Percentiles rank a stretch among this genome's conserved stretches.
These are phyloP conservation scores for Ophiostoma ulmi DNA, from an alignment of 2,329 filamentous ascomycete species.

Conservation along the genomic window DNA sequence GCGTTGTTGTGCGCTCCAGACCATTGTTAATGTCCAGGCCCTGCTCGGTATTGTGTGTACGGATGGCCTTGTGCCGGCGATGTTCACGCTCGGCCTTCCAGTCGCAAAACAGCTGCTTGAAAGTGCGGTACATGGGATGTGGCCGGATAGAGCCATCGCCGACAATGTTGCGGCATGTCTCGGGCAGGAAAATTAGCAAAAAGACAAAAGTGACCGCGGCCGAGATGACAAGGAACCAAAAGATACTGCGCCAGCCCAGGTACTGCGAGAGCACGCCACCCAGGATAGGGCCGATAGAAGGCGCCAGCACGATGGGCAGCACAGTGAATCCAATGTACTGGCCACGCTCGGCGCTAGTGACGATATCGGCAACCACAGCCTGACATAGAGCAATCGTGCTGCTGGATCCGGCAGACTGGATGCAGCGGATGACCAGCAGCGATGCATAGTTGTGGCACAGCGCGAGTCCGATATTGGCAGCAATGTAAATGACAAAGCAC, in stretches of 20 bases:
- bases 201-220: constrained; percentile 39
- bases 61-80: constrained; percentile 15
- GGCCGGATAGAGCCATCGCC: constrained; percentile 46
- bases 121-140: constrained; percentile 25
- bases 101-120: constrained; percentile 23
- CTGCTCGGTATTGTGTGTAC: not conserved
- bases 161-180: constrained; percentile 47
- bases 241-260: constrained; percentile 56
- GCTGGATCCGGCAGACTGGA: constrained; percentile 55
- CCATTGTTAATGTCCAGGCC: not conserved
- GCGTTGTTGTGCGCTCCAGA: not conserved
- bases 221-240: constrained; percentile 56
- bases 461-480: constrained; percentile 49
- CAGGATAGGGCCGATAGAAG: constrained; percentile 50
- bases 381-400: constrained; percentile 53
- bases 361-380: constrained; percentile 59
- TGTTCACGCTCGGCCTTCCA: constrained; percentile 2
- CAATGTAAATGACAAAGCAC: constrained; percentile 49
- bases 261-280: constrained; percentile 54
- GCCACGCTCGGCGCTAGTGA: constrained; percentile 57
- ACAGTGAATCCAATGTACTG: constrained; percentile 52
- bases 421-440: constrained; percentile 49
- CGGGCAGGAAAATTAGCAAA: constrained; percentile 48
- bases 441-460: constrained; percentile 46
- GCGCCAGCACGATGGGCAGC: constrained; percentile 45